Evolutionary conservation across 495 filamentous ascomycete species (phyloP).

Genomic region (Hypoxylon rickii): DNA sequence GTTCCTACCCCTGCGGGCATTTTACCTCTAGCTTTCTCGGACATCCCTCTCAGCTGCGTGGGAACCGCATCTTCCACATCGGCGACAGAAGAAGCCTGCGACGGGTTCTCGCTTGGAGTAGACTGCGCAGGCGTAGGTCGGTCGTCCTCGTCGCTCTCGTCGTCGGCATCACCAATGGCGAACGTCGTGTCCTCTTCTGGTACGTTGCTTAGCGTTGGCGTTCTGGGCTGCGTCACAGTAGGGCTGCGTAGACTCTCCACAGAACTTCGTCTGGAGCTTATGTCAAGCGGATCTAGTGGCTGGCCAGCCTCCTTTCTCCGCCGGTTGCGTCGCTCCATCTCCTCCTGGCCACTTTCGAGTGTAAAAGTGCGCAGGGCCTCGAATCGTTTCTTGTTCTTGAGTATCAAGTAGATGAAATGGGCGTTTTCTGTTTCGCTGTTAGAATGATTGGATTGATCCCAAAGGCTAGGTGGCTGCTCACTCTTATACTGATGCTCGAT

Average conservation of each 20-base stretch:
- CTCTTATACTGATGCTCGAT: constrained; percentile 89
- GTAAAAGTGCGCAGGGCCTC: constrained; percentile 90
- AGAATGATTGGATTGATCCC: constrained; percentile 27
- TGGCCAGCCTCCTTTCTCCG: constrained; percentile 69
- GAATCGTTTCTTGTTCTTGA: constrained; percentile 81
- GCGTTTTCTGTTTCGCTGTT: constrained; percentile 67
- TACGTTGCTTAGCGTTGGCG: constrained; percentile 71
- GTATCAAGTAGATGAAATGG: constrained; percentile 77
- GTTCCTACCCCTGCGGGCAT: constrained; percentile 83
- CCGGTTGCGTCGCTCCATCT: constrained; percentile 81
- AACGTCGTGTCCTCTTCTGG: constrained; percentile 81
- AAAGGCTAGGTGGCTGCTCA: constrained; percentile 43
- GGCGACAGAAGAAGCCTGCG: constrained; percentile 72
- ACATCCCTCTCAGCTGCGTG: constrained; percentile 93
- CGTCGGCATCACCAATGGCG: constrained; percentile 82
- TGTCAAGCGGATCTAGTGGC: constrained; percentile 49
- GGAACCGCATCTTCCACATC: constrained; percentile 82
- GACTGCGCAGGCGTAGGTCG: constrained; percentile 71
- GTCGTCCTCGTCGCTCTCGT: constrained; percentile 74
- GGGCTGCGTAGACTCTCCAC: constrained; percentile 75
- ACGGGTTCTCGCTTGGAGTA: constrained; percentile 70
- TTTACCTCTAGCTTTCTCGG: constrained; percentile 95
- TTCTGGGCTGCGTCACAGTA: constrained; percentile 56
- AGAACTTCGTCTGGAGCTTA: constrained; percentile 61
- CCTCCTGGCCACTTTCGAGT: constrained; percentile 91